Evolutionary conservation across 306 rosid genomes (phyloP), one percentile per base, ranked within the genome.

Genomic region (Rosa rugosa): DNA sequence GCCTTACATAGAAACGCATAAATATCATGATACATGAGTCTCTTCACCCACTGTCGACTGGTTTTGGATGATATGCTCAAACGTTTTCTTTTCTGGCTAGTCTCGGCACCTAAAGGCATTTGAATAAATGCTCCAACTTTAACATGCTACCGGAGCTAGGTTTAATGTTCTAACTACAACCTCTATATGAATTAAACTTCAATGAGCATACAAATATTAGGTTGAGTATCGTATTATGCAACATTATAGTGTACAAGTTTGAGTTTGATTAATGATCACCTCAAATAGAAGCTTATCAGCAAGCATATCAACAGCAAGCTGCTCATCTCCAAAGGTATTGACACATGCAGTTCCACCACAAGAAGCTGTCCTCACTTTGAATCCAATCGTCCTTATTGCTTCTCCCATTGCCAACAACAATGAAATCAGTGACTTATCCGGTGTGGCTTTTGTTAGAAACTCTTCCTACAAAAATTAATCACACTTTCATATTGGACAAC

Each of bases 301-400:
- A 13, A 96, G 87, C 91, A 96, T n/a, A 83, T 93, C 99, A 51
- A 95, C 99, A 38, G 99, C 99, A 83, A 93, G 99, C 75, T 96
- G 98, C 77, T 96, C 99, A 51, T 96, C 99, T 50, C 99, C 99
- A 73, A 96, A 96, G 85, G 96, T 60, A 76, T 96, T 96, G 62
- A 96, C 97, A 88, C 99, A 96, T 46, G 97, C 97, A 53, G 99
- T 96, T 87, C 98, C 99, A 62, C 98, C 97, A 75, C 99, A 96
- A 46, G 99, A 89, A 79, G 99, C 99, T 20, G 99, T 96, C 85
- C 90, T 96, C 79, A 96, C 99, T 91, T 96, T 96, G 83, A 87
- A 96, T 77, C 96, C 85, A 83, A 93, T 96, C 73, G 97, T 93
- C 83, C 99, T 93, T 13, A 96, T 69, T 66, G 99, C 98, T 83